phyloP scores from a whole-genome alignment of 2,329 filamentous ascomycete genomes.

The Cercospora canescens region DNA sequence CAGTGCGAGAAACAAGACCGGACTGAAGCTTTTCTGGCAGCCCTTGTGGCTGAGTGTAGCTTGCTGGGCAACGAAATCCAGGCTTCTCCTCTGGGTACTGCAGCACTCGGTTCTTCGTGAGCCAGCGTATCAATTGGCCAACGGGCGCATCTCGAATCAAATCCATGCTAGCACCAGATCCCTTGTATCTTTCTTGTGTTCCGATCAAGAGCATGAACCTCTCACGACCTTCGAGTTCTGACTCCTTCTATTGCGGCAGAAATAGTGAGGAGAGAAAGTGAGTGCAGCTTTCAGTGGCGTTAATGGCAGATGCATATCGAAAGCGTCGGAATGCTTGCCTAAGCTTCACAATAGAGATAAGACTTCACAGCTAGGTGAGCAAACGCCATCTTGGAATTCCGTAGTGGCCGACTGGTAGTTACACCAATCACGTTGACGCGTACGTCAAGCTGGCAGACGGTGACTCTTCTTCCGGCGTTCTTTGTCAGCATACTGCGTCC shows the following conservation, averaged over 20 bases:
- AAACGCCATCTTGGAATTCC: neutral
- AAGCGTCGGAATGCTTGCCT: neutral
- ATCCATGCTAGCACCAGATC: neutral
- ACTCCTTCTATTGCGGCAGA: neutral
- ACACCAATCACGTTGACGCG: neutral
- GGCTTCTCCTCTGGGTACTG: slow-evolving; percentile 61
- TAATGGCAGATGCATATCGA: neutral
- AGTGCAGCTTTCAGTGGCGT: neutral
- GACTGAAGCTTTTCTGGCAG: neutral
- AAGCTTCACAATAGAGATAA: neutral
- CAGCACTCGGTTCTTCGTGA: slow-evolving; percentile 55
- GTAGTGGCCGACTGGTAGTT: neutral
- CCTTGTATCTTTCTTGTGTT: neutral
- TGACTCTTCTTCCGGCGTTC: neutral
- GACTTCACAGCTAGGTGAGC: neutral
- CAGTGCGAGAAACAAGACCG: neutral
- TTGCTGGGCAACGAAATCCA: slow-evolving; percentile 54
- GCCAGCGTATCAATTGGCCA: slow-evolving; percentile 59
- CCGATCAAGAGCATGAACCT: neutral
- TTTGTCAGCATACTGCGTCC: neutral
- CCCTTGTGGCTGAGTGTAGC: slow-evolving; percentile 37
- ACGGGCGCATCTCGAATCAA: slow-evolving; percentile 58
- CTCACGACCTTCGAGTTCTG: neutral
- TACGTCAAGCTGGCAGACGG: neutral
- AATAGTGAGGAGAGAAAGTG: neutral